phyloP scores from a whole-genome alignment of 1,284 basidiomycete species.

The Ganoderma multipileum region DNA sequence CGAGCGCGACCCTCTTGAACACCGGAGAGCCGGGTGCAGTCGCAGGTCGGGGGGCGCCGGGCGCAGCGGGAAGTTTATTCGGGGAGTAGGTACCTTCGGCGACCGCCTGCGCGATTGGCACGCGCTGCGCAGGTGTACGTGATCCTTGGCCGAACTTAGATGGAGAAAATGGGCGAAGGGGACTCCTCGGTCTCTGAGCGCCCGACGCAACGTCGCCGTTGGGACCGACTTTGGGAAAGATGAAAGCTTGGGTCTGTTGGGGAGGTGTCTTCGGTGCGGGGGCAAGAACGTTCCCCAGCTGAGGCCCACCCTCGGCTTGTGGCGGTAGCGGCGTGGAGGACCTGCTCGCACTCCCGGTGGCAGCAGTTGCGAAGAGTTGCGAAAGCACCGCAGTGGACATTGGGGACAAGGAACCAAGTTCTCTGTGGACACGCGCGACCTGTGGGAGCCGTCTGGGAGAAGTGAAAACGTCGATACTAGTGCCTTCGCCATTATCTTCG shows the following conservation, averaged over 20 bases:
- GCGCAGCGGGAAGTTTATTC: conserved; percentile 42
- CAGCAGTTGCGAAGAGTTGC: conserved; percentile 35
- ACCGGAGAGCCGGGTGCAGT: conserved; percentile 34
- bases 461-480: background rate
- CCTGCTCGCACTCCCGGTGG: conserved; percentile 18
- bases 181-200: conserved; percentile 21
- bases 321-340: conserved; percentile 20
- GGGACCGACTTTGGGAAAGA: conserved; percentile 23
- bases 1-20: conserved; percentile 45
- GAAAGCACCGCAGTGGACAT: conserved; percentile 42
- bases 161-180: conserved; percentile 33
- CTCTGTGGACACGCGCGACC: conserved; percentile 12
- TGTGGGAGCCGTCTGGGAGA: conserved; percentile 18
- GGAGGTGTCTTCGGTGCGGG: conserved; percentile 22
- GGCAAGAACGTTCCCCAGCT: background rate
- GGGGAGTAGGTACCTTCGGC: conserved; percentile 56
- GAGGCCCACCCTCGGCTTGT: background rate
- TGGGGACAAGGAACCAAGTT: conserved; percentile 45
- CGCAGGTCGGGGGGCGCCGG: conserved; percentile 15
- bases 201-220: conserved; percentile 7
- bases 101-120: conserved; percentile 59
- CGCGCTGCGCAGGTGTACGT: conserved; percentile 66
- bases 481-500: conserved; percentile 2
- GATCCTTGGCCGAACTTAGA: conserved; percentile 45
- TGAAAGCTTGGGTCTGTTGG: conserved; percentile 13